phyloP scores from a whole-genome alignment of 75 land plant genomes.

The Larix kaempferi region DNA sequence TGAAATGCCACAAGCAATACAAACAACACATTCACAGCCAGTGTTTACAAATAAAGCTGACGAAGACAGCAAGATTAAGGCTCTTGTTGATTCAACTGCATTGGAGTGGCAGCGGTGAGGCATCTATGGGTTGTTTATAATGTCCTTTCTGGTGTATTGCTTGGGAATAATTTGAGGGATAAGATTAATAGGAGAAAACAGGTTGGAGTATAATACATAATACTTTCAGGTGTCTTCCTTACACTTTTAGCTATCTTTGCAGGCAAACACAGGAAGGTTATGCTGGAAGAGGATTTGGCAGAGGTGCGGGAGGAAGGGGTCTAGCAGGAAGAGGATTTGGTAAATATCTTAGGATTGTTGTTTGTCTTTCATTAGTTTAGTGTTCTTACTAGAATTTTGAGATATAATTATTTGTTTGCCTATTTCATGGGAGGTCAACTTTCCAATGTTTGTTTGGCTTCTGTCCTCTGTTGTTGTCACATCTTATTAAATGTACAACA shows the following conservation, averaged over 20 bases:
- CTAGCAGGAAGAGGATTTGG: constrained; percentile 78
- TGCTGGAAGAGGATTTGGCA: constrained; percentile 75
- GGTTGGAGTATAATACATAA: neutral
- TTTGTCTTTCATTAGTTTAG: neutral
- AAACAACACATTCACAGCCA: constrained; percentile 29
- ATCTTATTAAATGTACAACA: neutral
- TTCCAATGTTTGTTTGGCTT: neutral
- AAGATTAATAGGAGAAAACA: neutral
- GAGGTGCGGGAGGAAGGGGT: constrained; percentile 69
- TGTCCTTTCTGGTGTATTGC: neutral
- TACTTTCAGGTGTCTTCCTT: neutral
- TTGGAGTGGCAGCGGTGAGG: constrained; percentile 84
- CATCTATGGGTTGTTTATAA: neutral
- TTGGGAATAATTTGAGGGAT: neutral
- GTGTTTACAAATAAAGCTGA: constrained; percentile 46
- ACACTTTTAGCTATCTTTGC: constrained; percentile 14
- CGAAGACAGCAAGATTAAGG: constrained; percentile 84
- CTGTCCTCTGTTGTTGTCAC: neutral
- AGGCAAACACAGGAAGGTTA: constrained; percentile 68
- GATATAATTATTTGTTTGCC: neutral
- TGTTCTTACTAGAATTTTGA: neutral
- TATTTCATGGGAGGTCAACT: neutral
- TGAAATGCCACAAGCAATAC: constrained; percentile 32
- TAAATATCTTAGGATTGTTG: constrained; percentile 13
- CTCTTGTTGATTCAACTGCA: constrained; percentile 75